Evolutionary conservation across 2,329 filamentous ascomycete genomes (phyloP), one percentile per base, ranked within the genome.

Genomic region (Cryphonectria parasitica): DNA sequence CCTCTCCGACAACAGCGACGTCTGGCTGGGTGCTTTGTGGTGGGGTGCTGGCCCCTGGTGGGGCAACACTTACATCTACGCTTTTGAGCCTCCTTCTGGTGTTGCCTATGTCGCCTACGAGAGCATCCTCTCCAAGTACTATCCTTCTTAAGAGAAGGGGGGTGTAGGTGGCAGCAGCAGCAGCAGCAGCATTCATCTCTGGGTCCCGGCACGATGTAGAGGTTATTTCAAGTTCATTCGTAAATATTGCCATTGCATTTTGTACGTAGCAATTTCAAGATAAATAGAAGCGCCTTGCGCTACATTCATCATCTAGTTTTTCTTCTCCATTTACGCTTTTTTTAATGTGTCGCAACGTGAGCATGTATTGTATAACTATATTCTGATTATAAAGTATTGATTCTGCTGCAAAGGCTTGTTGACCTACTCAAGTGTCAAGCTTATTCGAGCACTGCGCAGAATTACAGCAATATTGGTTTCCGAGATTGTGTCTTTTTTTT

Each of bases 21-120:
- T 88, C 64, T 90, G 88, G 87, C 80, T 81, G 41, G 87, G 87
- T 17, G 86, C 83, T 72, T 75, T 87, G 41, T 89, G 86, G 85
- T 90, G 87, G 87, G 80, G 82, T 31, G 86, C 83, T 45, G 88
- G 88, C 0, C 87, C 87, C 31, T 66, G 87, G 87, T 89, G 88
- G 88, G 83, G 77, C 11, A 76, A 82, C 72, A 34, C 25, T 34
- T 86, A 86, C 79, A 83, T 84, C 73, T 85, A 78, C 75, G 79
- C 75, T 74, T 81, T 85, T 68, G 84, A 86, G 78, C 82, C 83
- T 15, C 80, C 83, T 10, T 79, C 75, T 15, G 83, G 84, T 11
- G 79, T 78, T 8, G 83, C 74, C 0, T 86, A 86, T 71, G 77
- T 74, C 4, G 69, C 69, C 2, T 72, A 71, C 67, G 66, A 71